Evolutionary conservation across 345 rosid species (phyloP), one percentile per base, ranked within the genome.

Genomic region (Rhodamnia argentea): DNA sequence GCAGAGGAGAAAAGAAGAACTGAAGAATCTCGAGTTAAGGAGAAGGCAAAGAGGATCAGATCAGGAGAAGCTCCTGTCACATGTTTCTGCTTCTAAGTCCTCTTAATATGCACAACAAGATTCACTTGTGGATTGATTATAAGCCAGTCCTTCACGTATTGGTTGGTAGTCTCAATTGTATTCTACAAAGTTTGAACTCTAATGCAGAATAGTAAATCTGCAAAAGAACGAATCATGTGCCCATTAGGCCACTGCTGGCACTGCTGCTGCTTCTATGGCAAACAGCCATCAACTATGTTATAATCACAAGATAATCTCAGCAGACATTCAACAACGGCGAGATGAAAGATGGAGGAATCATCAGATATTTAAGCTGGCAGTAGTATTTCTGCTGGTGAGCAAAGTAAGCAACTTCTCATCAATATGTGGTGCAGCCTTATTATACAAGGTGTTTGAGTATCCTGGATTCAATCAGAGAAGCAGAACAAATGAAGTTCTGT

Each of bases 1-100:
- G 90, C 89, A 12, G 98, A 94, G 70, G 93, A 94, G 90, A 93
- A 92, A 86, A 89, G 91, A 85, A 94, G 89, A 78, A 92, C 86
- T 26, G 88, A 93, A 84, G 96, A 94, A 86, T 32, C 87, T 86
- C 88, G 85, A 51, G 92, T 93, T 82, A 93, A 91, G 86, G 91
- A 86, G 82, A 95, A 91, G 84, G 92, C 90, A 23, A 91, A 88
- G 88, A 87, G 86, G 89, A 91, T 91, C 89, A 83, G 90, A 86
- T 83, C 88, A 40, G 90, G 90, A 47, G 90, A 93, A 85, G 85
- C 76, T 86, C 91, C 92, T 78, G 55, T 82, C 60, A 86, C 26
- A 23, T 94, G 92, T 89, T 90, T 95, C 91, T 93, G 95, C 91
- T 92, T 92, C 85, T 91, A 85, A 93, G 24, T 88, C 70, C 59